Evolutionary conservation across 768 basidiomycete genomes (phyloP), one percentile per base, ranked within the genome.

Genomic region (Tulasnella sp.): DNA sequence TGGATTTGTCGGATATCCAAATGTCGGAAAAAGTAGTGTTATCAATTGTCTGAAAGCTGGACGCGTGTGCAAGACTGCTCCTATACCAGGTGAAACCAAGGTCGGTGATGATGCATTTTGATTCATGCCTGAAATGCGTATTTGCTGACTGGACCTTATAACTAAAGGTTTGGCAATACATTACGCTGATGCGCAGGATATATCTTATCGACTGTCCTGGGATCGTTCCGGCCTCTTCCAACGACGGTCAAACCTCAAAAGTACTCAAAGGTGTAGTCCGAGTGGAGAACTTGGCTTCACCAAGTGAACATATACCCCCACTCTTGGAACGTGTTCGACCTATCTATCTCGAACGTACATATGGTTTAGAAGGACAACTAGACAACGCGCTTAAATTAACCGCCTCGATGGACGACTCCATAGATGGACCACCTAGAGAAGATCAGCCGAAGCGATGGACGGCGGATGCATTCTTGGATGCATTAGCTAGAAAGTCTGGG

Each of bases 201-300:
- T 99, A 96, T 71, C 82, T 99, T 58, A 96, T 99, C 69, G 95
- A 99, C 67, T 99, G 95, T 64, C 95, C 95, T 25, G 95, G 95
- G 43, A 87, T 98, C 65, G 95, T 96, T 1, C 93, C 93, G 2
- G 82, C 90, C 15, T 92, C 90, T 20, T 84, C 89, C 2, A 74
- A 85, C 56, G 92, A 98, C 65, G 77, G 84, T 2, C 82, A 93
- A 62, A 88, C 89, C 0, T 77, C 79, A 13, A 95, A 81, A 3
- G 95, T 98, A 20, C 76, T 99, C 53, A 99, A 99, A 67, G 95
- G 93, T 16, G 92, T 96, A 43, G 79, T 98, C 33, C 84, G 93
- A 53, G 89, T 98, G 19, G 93, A 98, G 68, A 90, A 91, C 49
- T 75, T 99, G 13, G 75, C 88, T 2, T 85, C 81, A 19, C 93